Conservation (phyloP, 352 stramenopile genomes). For the Globisporangium barbulae region DNA sequence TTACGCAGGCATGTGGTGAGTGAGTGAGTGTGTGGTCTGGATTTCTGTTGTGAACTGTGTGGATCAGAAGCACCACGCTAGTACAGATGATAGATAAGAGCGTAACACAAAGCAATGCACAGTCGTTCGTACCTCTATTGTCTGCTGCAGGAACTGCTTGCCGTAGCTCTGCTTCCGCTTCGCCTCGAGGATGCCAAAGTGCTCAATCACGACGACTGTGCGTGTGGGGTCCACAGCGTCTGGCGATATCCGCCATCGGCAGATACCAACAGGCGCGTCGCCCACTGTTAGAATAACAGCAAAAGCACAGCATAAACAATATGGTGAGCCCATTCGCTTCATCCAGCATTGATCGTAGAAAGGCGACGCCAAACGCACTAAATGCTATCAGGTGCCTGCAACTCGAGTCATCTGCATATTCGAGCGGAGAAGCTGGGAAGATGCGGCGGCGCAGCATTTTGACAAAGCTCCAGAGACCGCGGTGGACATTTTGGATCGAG, state of each 20-base stretch:
- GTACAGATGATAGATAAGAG: too few relatives aligned
- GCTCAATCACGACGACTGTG: constrained; percentile 49
- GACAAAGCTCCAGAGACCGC: constrained; percentile 46
- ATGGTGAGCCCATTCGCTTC: not conserved
- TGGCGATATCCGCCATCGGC: constrained; percentile 38
- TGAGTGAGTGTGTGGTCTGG: too few relatives aligned
- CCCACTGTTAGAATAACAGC: constrained; percentile 37
- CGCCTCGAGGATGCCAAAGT: constrained; percentile 48
- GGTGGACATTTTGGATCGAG: constrained; percentile 26
- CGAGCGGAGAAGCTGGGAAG: constrained; percentile 27
- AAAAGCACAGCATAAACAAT: not conserved
- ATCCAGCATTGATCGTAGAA: too few relatives aligned
- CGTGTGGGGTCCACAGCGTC: constrained; percentile 32
- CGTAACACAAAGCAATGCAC: not conserved
- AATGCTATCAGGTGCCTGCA: constrained; percentile 62
- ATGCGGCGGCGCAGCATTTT: constrained; percentile 49
- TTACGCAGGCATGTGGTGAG: not conserved
- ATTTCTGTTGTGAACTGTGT: too few relatives aligned
- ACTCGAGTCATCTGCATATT: constrained; percentile 33
- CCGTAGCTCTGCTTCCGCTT: constrained; percentile 56
- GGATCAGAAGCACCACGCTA: too few relatives aligned
- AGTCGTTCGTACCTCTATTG: not conserved
- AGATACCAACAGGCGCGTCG: constrained; percentile 59
- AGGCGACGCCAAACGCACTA: constrained; percentile 27
- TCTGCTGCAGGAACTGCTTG: constrained; percentile 34